Evolutionary conservation across 208 protist species (phyloP).

Genomic region (Leishmania aethiopica): DNA sequence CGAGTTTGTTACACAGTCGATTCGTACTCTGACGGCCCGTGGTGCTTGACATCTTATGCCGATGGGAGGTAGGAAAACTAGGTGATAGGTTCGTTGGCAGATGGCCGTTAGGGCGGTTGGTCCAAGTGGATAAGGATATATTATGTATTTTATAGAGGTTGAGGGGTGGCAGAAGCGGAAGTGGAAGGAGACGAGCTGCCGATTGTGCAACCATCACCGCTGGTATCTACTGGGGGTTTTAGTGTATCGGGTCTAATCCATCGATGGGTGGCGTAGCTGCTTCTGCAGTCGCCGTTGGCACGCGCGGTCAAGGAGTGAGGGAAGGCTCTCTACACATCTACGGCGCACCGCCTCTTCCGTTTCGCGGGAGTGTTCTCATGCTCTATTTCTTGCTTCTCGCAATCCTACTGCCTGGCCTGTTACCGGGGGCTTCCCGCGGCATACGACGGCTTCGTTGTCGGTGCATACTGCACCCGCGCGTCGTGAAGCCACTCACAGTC

Average conservation of each 20-base stretch:
- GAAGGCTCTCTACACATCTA: background rate
- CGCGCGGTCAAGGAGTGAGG: background rate
- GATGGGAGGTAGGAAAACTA: no score
- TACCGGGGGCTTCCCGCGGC: background rate
- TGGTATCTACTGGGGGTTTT: background rate
- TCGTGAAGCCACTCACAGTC: background rate
- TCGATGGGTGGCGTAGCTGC: background rate
- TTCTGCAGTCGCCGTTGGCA: background rate
- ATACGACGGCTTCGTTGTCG: background rate
- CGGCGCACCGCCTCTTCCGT: background rate
- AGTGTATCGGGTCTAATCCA: background rate
- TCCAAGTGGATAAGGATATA: no score
- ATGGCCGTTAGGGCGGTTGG: no score
- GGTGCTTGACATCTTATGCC: background rate
- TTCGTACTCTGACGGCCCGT: slow-evolving; percentile 46
- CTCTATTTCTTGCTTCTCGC: background rate
- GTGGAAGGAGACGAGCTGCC: background rate
- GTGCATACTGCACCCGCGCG: background rate
- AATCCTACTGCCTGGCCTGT: background rate
- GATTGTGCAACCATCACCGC: background rate
- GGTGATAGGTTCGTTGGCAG: slow-evolving; percentile 28
- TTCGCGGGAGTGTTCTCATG: background rate
- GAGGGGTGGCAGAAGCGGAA: no score
- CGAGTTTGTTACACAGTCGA: slow-evolving; percentile 44
- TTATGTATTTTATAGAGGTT: no score